phyloP scores from a whole-genome alignment of 805 yeast genomes.

The Naumovozyma dairenensis region DNA sequence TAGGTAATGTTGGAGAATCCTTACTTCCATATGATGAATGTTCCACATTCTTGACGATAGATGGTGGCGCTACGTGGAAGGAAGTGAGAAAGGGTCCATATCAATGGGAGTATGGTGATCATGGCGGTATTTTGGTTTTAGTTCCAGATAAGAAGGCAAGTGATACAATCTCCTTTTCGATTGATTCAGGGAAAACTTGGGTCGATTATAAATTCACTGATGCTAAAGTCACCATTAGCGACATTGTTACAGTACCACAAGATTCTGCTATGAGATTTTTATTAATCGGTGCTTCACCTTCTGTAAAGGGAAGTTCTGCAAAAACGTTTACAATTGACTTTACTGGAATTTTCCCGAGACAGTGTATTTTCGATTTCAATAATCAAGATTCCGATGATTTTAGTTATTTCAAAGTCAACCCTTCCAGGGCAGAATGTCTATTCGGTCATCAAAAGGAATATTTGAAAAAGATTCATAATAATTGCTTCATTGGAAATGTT shows the following conservation, averaged over 20 bases:
- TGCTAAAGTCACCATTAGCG: slow-evolving; percentile 45
- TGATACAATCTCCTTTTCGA: slow-evolving; percentile 50
- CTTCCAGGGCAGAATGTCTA: slow-evolving; percentile 45
- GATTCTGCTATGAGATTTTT: slow-evolving; percentile 80
- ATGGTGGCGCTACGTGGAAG: slow-evolving; percentile 86
- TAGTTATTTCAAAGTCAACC: slow-evolving; percentile 53
- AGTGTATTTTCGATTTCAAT: slow-evolving; percentile 43
- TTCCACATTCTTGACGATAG: slow-evolving; percentile 70
- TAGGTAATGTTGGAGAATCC: slow-evolving; percentile 79
- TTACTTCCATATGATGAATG: slow-evolving; percentile 43
- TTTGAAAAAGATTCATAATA: slow-evolving; percentile 46
- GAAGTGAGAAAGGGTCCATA: slow-evolving; percentile 64
- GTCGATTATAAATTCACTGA: slow-evolving; percentile 50
- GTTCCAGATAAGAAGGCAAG: slow-evolving; percentile 54
- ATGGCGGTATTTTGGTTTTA: slow-evolving; percentile 75
- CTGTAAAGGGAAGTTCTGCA: slow-evolving; percentile 37
- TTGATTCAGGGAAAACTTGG: slow-evolving; percentile 81
- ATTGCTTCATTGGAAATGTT: slow-evolving; percentile 57
- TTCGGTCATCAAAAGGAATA: slow-evolving; percentile 63
- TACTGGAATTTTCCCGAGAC: slow-evolving; percentile 38
- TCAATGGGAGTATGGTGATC: slow-evolving; percentile 96
- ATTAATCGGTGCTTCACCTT: slow-evolving; percentile 44
- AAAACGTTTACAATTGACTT: slow-evolving; percentile 50
- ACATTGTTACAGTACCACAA: slow-evolving; percentile 81
- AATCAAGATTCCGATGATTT: slow-evolving; percentile 45